Base-by-base conservation (phyloP, 2,329 filamentous ascomycete species). In the Coleophoma cylindrospora region DNA sequence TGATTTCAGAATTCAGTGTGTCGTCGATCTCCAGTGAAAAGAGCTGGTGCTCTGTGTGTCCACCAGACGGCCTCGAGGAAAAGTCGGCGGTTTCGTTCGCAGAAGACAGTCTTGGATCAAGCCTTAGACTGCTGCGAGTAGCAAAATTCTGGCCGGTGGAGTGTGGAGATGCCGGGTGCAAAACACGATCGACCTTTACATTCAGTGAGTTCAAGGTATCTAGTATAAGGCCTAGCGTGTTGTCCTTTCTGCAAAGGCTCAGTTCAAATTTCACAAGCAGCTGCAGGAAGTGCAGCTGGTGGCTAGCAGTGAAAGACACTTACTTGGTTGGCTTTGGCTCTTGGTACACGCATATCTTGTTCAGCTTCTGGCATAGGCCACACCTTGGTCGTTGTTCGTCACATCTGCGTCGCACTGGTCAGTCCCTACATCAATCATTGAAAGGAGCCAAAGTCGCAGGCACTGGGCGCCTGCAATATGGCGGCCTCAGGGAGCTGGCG, bases 281-380 rank as follows among this genome's bases (percentile, higher is more conserved):
- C 13, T n/a, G 11, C 7, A 38, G 36, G 12, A 27, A 27, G n/a
- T 12, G 4, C 3, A 10, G n/a, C 14, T 12, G 15, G 33, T 12
- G 43, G 33, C 17, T 13, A 12, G 9, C 9, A 34, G 36, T 9
- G 15, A 36, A 14, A n/a, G 6, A 12, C n/a, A 27, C 33, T 19
- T 37, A 46, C 44, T 46, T 46, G 33, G 44, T 46, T 12, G 44
- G 44, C 44, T 46, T 46, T 11, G 44, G 27, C 33, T 46, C 44
- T 46, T 38, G 44, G 15, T 46, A 46, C 11, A 36, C 14, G n/a
- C 44, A 46, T 10, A 14, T 17, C 17, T 13, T 46, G 33, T 19
- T n/a, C 34, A 46, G 11, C 9, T 38, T 36, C 17, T 38, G 44
- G 15, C 44, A 46, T 11, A 46, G 6, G n/a, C 44, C 44, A 27